Evolutionary conservation across 345 rosid genomes (phyloP).

Genomic region (Citrus glauca): DNA sequence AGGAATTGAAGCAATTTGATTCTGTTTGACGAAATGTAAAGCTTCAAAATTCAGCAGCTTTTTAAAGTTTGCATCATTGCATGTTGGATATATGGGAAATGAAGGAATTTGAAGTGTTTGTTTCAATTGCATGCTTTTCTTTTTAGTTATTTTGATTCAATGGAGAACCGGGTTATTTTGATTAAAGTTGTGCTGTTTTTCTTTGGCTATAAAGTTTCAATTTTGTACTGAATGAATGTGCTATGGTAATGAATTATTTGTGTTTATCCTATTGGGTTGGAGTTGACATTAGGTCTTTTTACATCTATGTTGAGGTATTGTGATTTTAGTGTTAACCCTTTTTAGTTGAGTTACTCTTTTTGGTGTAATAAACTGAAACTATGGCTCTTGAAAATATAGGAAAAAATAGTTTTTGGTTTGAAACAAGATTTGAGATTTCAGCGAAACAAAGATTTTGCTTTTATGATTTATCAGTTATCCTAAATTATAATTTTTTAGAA

Average conservation of each 20-base stretch:
- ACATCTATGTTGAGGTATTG: background rate
- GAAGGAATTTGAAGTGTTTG: background rate
- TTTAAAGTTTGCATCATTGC: background rate
- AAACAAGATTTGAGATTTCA: background rate
- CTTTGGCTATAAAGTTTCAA: background rate
- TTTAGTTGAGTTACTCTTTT: background rate
- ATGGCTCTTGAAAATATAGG: background rate
- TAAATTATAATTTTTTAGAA: background rate
- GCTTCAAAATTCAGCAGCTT: background rate
- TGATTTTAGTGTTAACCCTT: background rate
- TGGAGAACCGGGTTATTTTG: background rate
- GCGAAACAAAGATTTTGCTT: background rate
- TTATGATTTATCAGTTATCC: background rate
- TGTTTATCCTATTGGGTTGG: background rate
- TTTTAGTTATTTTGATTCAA: background rate
- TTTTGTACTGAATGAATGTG: background rate
- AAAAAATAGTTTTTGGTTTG: background rate
- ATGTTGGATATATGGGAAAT: background rate
- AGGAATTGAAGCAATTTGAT: background rate
- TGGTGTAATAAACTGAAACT: background rate
- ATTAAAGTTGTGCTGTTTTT: no score
- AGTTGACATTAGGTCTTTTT: background rate
- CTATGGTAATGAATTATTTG: background rate
- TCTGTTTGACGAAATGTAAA: background rate
- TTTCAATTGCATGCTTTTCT: background rate